Base-by-base conservation (phyloP, 768 basidiomycete species). In the Mycena epipterygia region DNA sequence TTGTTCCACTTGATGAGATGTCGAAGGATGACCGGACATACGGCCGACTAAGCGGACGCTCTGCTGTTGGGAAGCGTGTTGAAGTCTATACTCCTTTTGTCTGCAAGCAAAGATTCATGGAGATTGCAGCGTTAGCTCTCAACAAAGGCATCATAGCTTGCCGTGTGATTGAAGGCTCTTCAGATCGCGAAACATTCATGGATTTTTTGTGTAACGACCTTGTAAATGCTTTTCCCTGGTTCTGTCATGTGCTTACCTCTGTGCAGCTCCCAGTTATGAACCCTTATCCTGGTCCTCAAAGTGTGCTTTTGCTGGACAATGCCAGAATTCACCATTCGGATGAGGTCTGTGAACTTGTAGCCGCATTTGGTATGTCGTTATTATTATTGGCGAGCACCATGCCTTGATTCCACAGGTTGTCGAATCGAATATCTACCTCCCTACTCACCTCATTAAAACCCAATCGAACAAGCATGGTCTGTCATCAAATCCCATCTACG, bases 401-500 rank as follows among this genome's bases (percentile, higher is more conserved):
- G 58, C 33, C 3, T 17, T 44, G 42, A 44, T 44, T 44, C 42
- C 63, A 56, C 64, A 75, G 77, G 71, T 0, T 79, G 74, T 41
- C 76, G 74, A 11, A 75, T 67, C 5, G 64, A 79, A n/a, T 80
- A 68, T 51, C 63, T 82, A 1, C 78, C 77, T 0, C 80, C 79
- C n/a, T 82, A 82, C 42, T 81, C 79, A 1, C 79, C 81, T 0
- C 75, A 82, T 46, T 73, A 71, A 29, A 79, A 82, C 49, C 81
- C 76, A 0, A 81, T 83, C 49, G 77, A 82, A 55, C 73, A 77
- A 44, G 77, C 77, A 0, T 81, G 77, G 35, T 79, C 74, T 0
- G 63, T 64, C 0, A 76, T 79, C 67, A 80, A 78, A 48, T 46
- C 75, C 6, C 52, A 68, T 30, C 56, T 79, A 14, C 53, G 53